A percentile compares a stretch with the other conserved stretches of the same genome.
Conservation (phyloP, 2,329 filamentous ascomycete genomes). For the Colletotrichum sansevieriae region DNA sequence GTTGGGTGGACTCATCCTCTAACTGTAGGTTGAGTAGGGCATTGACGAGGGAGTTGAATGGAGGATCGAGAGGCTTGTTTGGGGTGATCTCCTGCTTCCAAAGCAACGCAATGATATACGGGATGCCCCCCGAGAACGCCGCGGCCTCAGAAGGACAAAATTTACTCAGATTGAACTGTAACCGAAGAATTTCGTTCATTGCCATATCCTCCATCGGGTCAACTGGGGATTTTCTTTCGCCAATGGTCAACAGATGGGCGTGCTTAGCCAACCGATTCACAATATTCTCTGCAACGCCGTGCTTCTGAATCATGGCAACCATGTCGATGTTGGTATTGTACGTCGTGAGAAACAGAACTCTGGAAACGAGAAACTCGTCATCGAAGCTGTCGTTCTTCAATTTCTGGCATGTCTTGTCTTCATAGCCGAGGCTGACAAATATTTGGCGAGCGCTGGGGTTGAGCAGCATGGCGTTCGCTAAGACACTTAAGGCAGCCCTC, state of each 20-base stretch:
- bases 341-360: conserved; percentile 84
- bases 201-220: conserved; percentile 82
- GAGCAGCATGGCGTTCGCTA: conserved; percentile 87
- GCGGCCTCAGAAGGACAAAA: conserved; percentile 73
- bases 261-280: conserved; percentile 79
- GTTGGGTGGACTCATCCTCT: conserved; percentile 63
- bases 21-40: conserved; percentile 84
- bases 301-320: conserved; percentile 72
- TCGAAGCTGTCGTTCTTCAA: conserved; percentile 82
- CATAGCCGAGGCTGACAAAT: conserved; percentile 78
- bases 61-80: conserved; percentile 77
- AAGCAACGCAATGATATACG: conserved; percentile 79
- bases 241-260: conserved; percentile 58
- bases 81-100: conserved; percentile 68
- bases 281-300: conserved; percentile 77
- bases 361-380: conserved; percentile 87
- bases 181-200: conserved; percentile 84
- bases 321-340: conserved; percentile 81
- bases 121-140: conserved; percentile 76
- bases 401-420: conserved; percentile 75
- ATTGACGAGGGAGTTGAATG: conserved; percentile 81
- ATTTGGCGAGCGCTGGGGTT: conserved; percentile 76
- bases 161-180: conserved; percentile 90
- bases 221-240: conserved; percentile 47
- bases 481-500: conserved; percentile 81